Evolutionary conservation across 352 stramenopile species (phyloP), one percentile per base, ranked within the genome.

Genomic region (Globisporangium yorkense): DNA sequence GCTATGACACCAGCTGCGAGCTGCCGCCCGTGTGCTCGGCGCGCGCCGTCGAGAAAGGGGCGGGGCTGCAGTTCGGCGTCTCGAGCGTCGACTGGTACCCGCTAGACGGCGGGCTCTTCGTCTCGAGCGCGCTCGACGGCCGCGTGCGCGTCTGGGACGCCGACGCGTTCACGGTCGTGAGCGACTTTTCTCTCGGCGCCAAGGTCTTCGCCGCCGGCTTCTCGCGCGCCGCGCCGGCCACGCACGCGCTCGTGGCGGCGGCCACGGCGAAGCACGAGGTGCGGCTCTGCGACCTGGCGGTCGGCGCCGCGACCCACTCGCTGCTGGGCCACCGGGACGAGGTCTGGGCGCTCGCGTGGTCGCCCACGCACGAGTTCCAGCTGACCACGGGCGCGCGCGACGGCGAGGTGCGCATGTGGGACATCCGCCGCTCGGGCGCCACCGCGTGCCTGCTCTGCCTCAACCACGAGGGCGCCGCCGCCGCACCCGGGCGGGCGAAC

Each of bases 81-180:
- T 84, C 84, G 20, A 71, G 73, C 46, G 78, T 96, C n/a, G 77
- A 91, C 45, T 96, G 87, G 87, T 96, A 92, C 59, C 85, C 87
- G 1, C 67, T 93, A 5, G 88, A 96, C 61, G 81, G 67, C 4
- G 88, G 88, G 0, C 56, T 96, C 20, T 94, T 89, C 49, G 73
- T 96, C 21, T 80, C 84, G 8, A 82, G 75, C n/a, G 79, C 74
- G 0, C 68, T 94, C 27, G 85, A 94, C 53, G 68, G 72, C 45
- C 59, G 82, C 49, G 77, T 88, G 3, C 75, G 75, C 54, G 54
- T 92, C 24, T 96, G 87, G 87, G 88, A 96, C 54, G 57, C 77
- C 9, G 88, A 93, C 24, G 67, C 67, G 6, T 83, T 96, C 44
- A 70, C 69, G 5, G 71, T 81, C 59, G 87, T 92, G 15, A 73